Conservation (phyloP, 768 basidiomycete genomes). For the Boletus barrowsii region DNA sequence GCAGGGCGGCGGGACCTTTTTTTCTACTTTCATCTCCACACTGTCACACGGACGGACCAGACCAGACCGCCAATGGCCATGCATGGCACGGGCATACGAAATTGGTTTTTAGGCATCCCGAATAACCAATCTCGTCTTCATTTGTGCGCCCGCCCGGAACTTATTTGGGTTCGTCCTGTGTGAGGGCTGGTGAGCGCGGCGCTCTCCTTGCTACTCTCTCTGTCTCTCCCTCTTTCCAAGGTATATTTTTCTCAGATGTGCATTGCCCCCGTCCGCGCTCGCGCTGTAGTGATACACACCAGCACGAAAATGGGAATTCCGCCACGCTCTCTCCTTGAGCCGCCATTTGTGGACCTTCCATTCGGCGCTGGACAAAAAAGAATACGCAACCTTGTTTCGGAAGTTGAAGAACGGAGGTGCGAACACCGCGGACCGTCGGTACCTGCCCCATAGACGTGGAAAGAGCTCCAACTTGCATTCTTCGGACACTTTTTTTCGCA, state of each 20-base stretch:
- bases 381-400: neutral
- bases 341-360: constrained; percentile 10
- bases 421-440: constrained; percentile 13
- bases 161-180: neutral
- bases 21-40: neutral
- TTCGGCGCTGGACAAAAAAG: constrained; percentile 12
- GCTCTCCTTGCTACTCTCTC: neutral
- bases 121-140: constrained; percentile 12
- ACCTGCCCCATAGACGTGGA: neutral
- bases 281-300: neutral
- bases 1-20: constrained; percentile 8
- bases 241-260: neutral
- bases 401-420: constrained; percentile 6
- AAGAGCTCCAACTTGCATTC: constrained; percentile 4
- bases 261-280: constrained; percentile 2
- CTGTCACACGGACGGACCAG: neutral
- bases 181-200: neutral
- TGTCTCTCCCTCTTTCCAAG: neutral
- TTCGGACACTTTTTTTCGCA: constrained; percentile 1
- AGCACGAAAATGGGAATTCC: constrained; percentile 6
- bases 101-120: neutral
- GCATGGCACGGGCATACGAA: neutral
- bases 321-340: constrained; percentile 6
- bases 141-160: neutral
- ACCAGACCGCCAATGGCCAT: no score